phyloP scores from a whole-genome alignment of 208 protist species.

The Sergeia podlipaevii region DNA sequence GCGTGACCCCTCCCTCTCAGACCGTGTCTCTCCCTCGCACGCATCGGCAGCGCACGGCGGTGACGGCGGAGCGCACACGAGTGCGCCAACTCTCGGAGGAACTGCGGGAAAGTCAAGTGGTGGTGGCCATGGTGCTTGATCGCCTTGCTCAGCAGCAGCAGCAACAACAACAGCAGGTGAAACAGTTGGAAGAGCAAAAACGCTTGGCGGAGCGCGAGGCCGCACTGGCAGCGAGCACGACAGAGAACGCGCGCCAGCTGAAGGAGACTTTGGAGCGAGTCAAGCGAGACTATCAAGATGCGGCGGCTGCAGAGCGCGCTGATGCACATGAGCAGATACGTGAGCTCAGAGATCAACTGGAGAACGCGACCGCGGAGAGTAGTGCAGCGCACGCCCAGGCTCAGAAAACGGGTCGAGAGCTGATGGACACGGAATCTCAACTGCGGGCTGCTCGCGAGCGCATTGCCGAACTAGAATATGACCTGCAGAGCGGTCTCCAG shows the following conservation, averaged over 20 bases:
- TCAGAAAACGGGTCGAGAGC: too few species aligned
- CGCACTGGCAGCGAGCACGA: constrained; percentile 15
- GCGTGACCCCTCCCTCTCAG: too few species aligned
- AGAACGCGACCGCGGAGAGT: background rate
- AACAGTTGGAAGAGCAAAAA: constrained; percentile 19
- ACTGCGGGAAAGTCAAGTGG: constrained; percentile 23
- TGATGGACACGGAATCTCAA: too few species aligned
- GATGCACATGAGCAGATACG: constrained; percentile 12
- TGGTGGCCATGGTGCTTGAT: constrained; percentile 14
- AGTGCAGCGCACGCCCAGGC: too few species aligned
- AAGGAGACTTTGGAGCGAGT: constrained; percentile 22
- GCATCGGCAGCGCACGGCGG: background rate
- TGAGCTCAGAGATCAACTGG: constrained; percentile 22
- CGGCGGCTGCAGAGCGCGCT: constrained; percentile 11
- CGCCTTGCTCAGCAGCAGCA: constrained; percentile 8
- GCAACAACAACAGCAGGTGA: constrained; percentile 17
- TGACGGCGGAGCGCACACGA: constrained; percentile 9
- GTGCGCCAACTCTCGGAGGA: constrained; percentile 22
- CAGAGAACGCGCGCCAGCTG: constrained; percentile 9
- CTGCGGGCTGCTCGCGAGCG: too few species aligned
- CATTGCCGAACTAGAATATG: background rate
- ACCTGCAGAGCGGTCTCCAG: background rate
- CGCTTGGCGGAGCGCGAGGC: constrained; percentile 11
- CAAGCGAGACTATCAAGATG: constrained; percentile 11
- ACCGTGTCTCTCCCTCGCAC: too few species aligned